Conservation (phyloP, 2,329 filamentous ascomycete species). For the Neofusicoccum umdonicola region DNA sequence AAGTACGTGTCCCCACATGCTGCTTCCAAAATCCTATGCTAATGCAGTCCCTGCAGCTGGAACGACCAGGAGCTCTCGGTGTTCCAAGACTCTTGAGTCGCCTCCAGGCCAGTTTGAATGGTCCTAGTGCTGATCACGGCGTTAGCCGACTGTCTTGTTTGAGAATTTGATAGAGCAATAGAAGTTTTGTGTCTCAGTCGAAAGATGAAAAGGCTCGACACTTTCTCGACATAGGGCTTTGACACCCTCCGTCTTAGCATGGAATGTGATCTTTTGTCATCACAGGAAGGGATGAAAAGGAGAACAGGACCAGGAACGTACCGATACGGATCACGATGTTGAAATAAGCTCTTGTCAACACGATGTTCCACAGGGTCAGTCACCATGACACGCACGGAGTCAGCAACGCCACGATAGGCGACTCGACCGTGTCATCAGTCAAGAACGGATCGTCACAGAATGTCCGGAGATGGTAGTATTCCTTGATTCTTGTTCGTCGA, state of each 20-base stretch:
- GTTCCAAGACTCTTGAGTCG: conserved; percentile 17
- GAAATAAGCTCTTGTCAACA: background rate
- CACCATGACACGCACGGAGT: background rate
- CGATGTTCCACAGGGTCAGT: background rate
- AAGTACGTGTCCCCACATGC: conserved; percentile 49
- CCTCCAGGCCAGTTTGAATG: too few relatives aligned
- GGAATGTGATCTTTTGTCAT: conserved; percentile 28
- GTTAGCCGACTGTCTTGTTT: background rate
- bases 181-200: conserved; percentile 19
- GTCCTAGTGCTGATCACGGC: background rate
- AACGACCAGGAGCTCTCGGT: conserved; percentile 17
- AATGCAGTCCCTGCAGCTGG: conserved; percentile 16
- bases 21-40: background rate
- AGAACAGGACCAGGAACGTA: background rate
- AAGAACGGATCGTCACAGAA: conserved; percentile 12
- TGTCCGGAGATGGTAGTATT: conserved; percentile 21
- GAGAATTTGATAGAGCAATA: background rate
- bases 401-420: background rate
- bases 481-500: conserved; percentile 20
- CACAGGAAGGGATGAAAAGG: conserved; percentile 17
- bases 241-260: conserved; percentile 28
- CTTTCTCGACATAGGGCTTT: conserved; percentile 19
- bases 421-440: conserved; percentile 8
- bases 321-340: background rate
- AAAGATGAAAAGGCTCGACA: conserved; percentile 26